A percentile compares a stretch with the other conserved stretches of the same genome.
phyloP scores from a whole-genome alignment of 2,329 filamentous ascomycete genomes.

The Colletotrichum sp. region DNA sequence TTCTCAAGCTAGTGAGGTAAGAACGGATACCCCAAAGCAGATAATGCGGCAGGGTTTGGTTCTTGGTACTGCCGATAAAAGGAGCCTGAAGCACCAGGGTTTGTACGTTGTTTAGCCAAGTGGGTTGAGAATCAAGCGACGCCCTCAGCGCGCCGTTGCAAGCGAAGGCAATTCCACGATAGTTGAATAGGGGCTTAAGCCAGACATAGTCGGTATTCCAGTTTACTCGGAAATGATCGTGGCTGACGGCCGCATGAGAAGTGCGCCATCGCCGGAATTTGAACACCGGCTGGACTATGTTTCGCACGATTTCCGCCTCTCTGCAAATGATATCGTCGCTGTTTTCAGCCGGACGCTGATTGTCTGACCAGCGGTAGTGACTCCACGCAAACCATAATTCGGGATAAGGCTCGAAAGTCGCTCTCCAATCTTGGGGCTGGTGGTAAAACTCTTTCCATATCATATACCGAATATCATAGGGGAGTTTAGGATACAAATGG shows the following conservation, averaged over 20 bases:
- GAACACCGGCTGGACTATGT: neutral
- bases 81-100: neutral
- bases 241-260: neutral
- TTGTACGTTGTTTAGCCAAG: neutral
- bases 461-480: neutral
- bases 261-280: neutral
- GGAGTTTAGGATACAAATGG: neutral
- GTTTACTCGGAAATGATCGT: neutral
- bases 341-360: neutral
- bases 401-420: neutral
- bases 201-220: neutral
- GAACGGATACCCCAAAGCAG: neutral
- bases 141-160: neutral
- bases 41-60: neutral
- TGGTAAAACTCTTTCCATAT: neutral
- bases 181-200: neutral
- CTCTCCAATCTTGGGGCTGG: neutral
- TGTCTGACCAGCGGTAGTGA: neutral
- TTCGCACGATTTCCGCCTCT: neutral
- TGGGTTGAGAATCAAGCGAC: neutral
- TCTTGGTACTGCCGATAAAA: neutral
- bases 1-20: neutral
- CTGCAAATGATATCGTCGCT: neutral
- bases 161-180: neutral
- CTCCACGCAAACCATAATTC: neutral